A percentile compares a stretch with the other conserved stretches of the same genome.
Evolutionary conservation across 495 filamentous ascomycete species (phyloP).

Genomic region (Articulospora tetracladia): DNA sequence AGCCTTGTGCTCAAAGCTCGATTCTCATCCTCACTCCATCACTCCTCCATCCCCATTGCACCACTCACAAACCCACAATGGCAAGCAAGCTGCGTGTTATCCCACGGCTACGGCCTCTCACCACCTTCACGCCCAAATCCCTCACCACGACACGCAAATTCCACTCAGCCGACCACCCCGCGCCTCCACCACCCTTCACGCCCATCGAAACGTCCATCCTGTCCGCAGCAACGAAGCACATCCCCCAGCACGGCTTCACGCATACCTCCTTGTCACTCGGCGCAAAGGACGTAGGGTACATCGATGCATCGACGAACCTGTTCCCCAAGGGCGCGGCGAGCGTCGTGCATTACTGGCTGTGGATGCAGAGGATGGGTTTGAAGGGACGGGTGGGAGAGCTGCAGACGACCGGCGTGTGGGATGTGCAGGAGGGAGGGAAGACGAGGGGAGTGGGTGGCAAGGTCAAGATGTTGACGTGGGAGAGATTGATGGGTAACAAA

Average conservation of each 20-base stretch:
- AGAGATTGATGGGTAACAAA: conserved; percentile 67
- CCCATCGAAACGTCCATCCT: conserved; percentile 74
- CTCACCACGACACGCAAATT: conserved; percentile 36
- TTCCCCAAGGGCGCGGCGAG: conserved; percentile 77
- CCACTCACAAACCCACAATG: conserved; percentile 1
- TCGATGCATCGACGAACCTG: conserved; percentile 78
- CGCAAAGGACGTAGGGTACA: conserved; percentile 77
- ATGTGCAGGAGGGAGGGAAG: conserved; percentile 13
- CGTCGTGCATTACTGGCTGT: conserved; percentile 78
- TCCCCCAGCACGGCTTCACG: conserved; percentile 82
- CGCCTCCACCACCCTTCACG: conserved; percentile 58
- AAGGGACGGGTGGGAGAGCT: conserved; percentile 27
- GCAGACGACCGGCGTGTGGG: conserved; percentile 6
- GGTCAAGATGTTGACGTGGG: conserved; percentile 63
- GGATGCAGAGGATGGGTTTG: conserved; percentile 52
- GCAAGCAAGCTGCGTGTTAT: neutral
- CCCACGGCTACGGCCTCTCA: neutral
- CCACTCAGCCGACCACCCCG: conserved; percentile 68
- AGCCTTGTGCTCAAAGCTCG: neutral
- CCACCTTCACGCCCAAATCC: neutral
- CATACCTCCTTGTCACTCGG: conserved; percentile 65
- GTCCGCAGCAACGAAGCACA: conserved; percentile 69
- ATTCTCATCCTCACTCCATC: neutral
- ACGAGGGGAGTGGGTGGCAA: conserved; percentile 36
- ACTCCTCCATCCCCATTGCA: neutral